Base-by-base conservation (phyloP, 257 asterid species). In the Solanum lignicaule region DNA sequence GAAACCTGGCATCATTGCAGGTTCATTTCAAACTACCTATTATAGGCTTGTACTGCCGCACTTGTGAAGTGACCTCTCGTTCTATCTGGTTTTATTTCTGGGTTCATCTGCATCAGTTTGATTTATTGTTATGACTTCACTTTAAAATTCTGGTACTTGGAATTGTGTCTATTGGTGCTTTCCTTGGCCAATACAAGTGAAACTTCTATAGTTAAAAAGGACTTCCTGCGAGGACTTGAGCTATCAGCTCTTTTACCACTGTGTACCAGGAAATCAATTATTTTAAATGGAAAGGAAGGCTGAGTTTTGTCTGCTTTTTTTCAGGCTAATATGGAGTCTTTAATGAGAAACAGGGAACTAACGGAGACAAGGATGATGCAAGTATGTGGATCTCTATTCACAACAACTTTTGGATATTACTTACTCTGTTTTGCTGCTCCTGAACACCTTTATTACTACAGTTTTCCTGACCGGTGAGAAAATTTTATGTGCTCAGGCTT, bases 311-410 rank as follows among this genome's bases (percentile, higher is more conserved):
- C 72, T 85, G 33, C 87, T 52, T 60, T 81, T 90, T 88, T 46
- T 86, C 95, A 96, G 99, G 98, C 94, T 75, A 96, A 91, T 92
- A 93, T 93, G 94, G 99, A 97, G 85, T 91, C 99, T 86, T 88
- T 95, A 78, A 92, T 94, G 98, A 96, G 99, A 89, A 97, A 91
- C 91, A 94, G 99, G 92, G 99, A 97, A 92, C 93, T 97, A 85
- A 92, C 99, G 32, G 99, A 97, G 94, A 97, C 99, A 89, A 94
- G 98, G 93, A 97, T 97, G 99, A 94, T 96, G 97, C 99, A 97
- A 95, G 99, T 97, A 89, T 92, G 98, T 87, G 84, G 85, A 25
- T 85, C 73, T 73, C 84, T 73, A 29, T 27, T 6, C 79, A 86
- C 31, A 79, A 20, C 86, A 82, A 29, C 25, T 48, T 82, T 18